Base-by-base conservation (phyloP, 176 grass and related monocot genomes). In the Zizania latifolia region DNA sequence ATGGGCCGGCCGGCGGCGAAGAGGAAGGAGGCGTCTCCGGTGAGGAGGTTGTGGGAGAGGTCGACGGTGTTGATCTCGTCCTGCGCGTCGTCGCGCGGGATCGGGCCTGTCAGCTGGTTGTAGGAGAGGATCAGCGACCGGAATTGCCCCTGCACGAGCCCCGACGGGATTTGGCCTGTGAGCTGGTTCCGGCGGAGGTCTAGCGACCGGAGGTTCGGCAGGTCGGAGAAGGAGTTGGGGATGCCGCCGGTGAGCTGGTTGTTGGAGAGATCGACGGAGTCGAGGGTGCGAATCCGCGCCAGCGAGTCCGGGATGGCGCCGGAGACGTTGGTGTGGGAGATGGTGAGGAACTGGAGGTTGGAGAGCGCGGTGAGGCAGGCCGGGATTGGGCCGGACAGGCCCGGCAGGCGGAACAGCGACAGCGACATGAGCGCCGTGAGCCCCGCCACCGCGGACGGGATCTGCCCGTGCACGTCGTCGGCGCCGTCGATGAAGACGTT, bases 41-140 rank as follows among this genome's bases (percentile, higher is more conserved):
- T 74, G 50, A 92, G 84, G 68, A 5, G 58, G 81, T 97, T 97
- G 82, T 92, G 81, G 15, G 89, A 89, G 19, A 97, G 70, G 72
- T 92, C 85, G 0, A 97, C 78, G 12, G 81, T 78, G 75, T 87
- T 83, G 33, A 88, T 83, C 72, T 92, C 87, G 45, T 70, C 86
- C 66, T 65, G 37, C 19, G 82, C 79, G 44, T 92, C 83, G 83
- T 86, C 75, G 32, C 70, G 62, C 16, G 93, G 87, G 75, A 97
- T 90, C 1, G 81, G 84, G 3, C 90, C 85, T 4, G 45, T 84
- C 10, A 97, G 89, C 50, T 64, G 46, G 82, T 97, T 92, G 87
- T 65, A 50, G 37, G 74, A 87, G 11, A 97, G 89, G 36, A 76
- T 24, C 1, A 97, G 79, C 28, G 83, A 81, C 23, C 58, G 43